These are phyloP conservation scores for Russula sp. DNA, from an alignment of 768 basidiomycete species.

Conservation along the genomic window DNA sequence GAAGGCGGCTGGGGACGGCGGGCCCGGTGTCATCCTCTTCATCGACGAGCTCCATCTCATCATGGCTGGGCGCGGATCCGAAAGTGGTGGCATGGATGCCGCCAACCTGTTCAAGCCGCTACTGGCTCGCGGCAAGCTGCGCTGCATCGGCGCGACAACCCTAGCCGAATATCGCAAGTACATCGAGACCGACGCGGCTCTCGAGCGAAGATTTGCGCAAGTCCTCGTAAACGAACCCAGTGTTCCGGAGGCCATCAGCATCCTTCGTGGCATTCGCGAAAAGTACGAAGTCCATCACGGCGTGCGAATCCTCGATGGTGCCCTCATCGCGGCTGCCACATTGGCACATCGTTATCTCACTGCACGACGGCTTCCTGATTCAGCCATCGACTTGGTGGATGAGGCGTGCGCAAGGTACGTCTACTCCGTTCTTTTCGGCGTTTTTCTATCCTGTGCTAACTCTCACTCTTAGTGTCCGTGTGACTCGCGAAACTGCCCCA, in stretches of 20 bases:
- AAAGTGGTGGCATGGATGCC: slow-evolving; percentile 91
- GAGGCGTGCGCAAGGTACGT: slow-evolving; percentile 83
- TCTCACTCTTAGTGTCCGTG: slow-evolving; percentile 56
- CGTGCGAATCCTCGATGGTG: slow-evolving; percentile 81
- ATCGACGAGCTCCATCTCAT: slow-evolving; percentile 93
- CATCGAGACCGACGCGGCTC: slow-evolving; percentile 87
- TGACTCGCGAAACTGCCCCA: slow-evolving; percentile 90
- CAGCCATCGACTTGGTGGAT: slow-evolving; percentile 88
- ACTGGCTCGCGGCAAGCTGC: slow-evolving; percentile 75
- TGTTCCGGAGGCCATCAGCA: slow-evolving; percentile 86
- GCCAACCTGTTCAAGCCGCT: slow-evolving; percentile 90
- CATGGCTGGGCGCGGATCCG: slow-evolving; percentile 80
- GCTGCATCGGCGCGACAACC: slow-evolving; percentile 87
- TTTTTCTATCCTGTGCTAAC: slow-evolving; percentile 7
- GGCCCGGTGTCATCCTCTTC: slow-evolving; percentile 77
- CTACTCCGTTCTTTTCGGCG: not conserved
- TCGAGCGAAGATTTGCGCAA: slow-evolving; percentile 90
- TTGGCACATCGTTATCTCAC: slow-evolving; percentile 93
- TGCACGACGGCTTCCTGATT: slow-evolving; percentile 69
- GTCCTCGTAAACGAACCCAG: slow-evolving; percentile 88
- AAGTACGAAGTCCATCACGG: slow-evolving; percentile 88
- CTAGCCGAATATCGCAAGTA: slow-evolving; percentile 88
- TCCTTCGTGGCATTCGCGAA: slow-evolving; percentile 89
- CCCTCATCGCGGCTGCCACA: slow-evolving; percentile 83
- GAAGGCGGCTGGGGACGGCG: slow-evolving; percentile 71